Evolutionary conservation across 805 yeast species (phyloP).

Genomic region (Deakozyma indianensis): DNA sequence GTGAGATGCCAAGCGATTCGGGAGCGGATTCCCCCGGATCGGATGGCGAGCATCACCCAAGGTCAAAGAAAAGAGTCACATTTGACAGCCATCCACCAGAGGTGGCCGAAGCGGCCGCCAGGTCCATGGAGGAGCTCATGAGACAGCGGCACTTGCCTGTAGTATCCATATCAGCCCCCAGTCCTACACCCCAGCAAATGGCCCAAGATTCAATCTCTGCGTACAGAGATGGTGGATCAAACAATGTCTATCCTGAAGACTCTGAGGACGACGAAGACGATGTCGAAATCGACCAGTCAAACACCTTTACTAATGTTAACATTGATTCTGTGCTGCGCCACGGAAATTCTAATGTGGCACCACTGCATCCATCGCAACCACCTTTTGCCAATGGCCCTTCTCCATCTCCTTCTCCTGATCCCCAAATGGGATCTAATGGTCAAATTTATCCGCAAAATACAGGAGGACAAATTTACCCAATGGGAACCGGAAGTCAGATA

Average conservation of each 20-base stretch:
- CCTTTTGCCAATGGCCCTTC: slow-evolving; percentile 5
- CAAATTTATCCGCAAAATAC: not conserved
- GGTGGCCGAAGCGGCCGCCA: slow-evolving; percentile 26
- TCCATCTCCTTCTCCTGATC: slow-evolving; percentile 1
- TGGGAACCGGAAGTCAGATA: too few species aligned
- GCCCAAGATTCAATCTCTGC: slow-evolving; percentile 9
- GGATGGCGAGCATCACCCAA: slow-evolving; percentile 8
- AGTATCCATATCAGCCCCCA: not conserved
- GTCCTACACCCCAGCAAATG: slow-evolving; percentile 4
- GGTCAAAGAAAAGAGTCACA: slow-evolving; percentile 20
- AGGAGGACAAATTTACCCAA: too few species aligned
- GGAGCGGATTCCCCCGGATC: not conserved
- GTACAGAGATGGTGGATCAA: not conserved
- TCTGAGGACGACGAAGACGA: slow-evolving; percentile 25
- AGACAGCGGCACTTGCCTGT: slow-evolving; percentile 15
- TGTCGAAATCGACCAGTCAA: slow-evolving; percentile 62
- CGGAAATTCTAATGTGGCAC: slow-evolving; percentile 39
- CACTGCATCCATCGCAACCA: slow-evolving; percentile 18
- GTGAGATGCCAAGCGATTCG: slow-evolving; percentile 38
- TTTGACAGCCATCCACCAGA: slow-evolving; percentile 23
- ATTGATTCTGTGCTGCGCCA: slow-evolving; percentile 65
- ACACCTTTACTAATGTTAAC: slow-evolving; percentile 60
- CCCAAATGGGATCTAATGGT: not conserved
- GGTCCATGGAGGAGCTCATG: slow-evolving; percentile 23
- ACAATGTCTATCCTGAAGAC: slow-evolving; percentile 8